These are phyloP conservation scores for Aspergillus sp. DNA, from an alignment of 2,329 filamentous ascomycete species.

Conservation along the genomic window DNA sequence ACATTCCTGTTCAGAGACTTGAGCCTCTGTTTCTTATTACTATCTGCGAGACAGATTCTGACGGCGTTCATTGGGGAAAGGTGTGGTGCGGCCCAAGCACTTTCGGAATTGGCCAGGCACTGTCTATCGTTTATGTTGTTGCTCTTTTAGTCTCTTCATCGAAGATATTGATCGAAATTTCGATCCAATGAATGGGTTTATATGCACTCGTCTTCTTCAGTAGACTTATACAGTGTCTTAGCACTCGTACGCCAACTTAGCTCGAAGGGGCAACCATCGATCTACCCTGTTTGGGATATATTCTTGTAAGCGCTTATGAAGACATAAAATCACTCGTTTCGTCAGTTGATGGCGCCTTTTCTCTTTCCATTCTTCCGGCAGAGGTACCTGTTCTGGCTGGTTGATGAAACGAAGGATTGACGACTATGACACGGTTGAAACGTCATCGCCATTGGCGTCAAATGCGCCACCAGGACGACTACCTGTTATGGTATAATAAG, in stretches of 20 bases:
- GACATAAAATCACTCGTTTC: too few species aligned
- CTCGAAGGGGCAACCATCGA: too few species aligned
- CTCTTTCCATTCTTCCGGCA: not conserved
- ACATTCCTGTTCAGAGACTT: not conserved
- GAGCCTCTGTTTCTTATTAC: not conserved
- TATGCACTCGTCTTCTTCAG: too few species aligned
- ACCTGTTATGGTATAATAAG: not conserved
- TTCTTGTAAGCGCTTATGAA: too few species aligned
- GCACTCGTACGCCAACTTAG: too few species aligned
- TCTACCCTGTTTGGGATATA: too few species aligned
- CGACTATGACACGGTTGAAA: slow-evolving; percentile 1
- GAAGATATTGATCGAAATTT: not conserved
- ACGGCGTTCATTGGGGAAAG: slow-evolving; percentile 14
- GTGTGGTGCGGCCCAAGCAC: slow-evolving; percentile 6
- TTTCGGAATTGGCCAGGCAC: slow-evolving; percentile 1
- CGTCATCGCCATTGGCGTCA: slow-evolving; percentile 3
- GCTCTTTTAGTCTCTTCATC: not conserved
- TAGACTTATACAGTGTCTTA: too few species aligned
- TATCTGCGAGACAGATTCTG: slow-evolving; percentile 3
- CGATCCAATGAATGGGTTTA: not conserved
- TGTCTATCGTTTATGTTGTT: not conserved
- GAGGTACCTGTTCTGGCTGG: not conserved
- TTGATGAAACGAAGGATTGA: not conserved
- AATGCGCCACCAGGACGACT: not conserved
- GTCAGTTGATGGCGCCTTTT: too few species aligned